phyloP scores from a whole-genome alignment of 805 yeast species.

The Clavispora fructus region DNA sequence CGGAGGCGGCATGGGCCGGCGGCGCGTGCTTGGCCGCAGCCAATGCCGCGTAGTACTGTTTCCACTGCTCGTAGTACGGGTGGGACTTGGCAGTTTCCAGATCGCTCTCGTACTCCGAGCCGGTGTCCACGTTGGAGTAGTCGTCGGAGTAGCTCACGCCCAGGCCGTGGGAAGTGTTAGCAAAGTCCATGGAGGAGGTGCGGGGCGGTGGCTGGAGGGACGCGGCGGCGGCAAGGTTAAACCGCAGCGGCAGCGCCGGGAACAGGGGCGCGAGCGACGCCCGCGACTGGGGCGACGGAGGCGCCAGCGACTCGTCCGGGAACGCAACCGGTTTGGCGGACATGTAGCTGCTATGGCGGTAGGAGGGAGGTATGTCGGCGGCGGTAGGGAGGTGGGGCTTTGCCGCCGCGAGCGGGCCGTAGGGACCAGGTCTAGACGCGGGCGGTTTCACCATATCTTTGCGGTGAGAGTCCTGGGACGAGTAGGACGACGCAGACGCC shows the following conservation, averaged over 20 bases:
- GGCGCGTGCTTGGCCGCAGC: constrained; percentile 7
- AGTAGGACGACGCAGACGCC: constrained; percentile 25
- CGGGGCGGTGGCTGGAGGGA: not conserved
- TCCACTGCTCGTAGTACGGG: constrained; percentile 35
- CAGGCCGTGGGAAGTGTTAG: not conserved
- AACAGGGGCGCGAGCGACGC: not conserved
- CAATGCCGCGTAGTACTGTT: constrained; percentile 28
- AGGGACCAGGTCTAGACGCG: not conserved
- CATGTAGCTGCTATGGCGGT: not conserved
- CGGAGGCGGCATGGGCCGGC: not conserved
- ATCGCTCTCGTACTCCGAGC: constrained; percentile 8
- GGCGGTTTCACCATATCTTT: not conserved
- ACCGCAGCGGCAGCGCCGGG: not conserved
- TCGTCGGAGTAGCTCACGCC: constrained; percentile 2
- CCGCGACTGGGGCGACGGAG: constrained; percentile 2
- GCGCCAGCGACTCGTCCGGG: not conserved
- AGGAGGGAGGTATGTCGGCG: not conserved
- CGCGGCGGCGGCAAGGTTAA: not conserved
- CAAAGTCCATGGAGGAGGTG: not conserved
- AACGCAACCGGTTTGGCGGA: not conserved
- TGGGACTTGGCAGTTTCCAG: constrained; percentile 8
- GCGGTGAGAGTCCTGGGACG: constrained; percentile 15
- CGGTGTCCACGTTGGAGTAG: constrained; percentile 3
- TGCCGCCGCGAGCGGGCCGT: not conserved
- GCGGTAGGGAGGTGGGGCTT: not conserved